Base-by-base conservation (phyloP, 2,329 filamentous ascomycete species). In the Xenosphaeropsis pyriputrescens region DNA sequence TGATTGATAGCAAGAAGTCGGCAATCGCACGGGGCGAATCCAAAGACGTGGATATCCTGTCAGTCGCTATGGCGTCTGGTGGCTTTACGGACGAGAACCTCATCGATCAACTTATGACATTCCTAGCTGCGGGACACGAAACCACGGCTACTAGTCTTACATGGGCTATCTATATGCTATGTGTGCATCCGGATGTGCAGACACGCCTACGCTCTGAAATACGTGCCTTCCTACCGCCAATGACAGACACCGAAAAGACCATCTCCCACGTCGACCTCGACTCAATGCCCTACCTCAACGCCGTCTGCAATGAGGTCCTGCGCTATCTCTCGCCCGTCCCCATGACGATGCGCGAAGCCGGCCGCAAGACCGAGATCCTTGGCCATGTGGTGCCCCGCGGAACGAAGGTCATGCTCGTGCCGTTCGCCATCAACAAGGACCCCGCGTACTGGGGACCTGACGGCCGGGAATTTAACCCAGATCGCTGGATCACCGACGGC, bases 81-180 rank as follows among this genome's bases (percentile, higher is more conserved):
- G 74, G 67, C 5, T 91, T 93, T 58, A 70, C 62, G 11, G 83
- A 91, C 44, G 80, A 85, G 35, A 75, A 85, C 42, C 70, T 93
- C n/a, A 72, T 85, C 29, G 81, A 91, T 55, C 85, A 93, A 58
- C 71, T 91, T 53, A 91, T 93, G 83, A 93, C 84, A 0, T 91
- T 93, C 62, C 70, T 93, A 5, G 80, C 79, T 1, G 85, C 85
- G 0, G 79, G 79, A 16, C 84, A 89, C 55, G 82, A 89, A 59
- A 89, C 84, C 1, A 88, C 82, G 0, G 75, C 84, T 1, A 70
- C 76, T 1, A 69, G 82, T 14, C 65, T 91, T 52, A 80, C 77
- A n/a, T 89, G 82, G 80, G 71, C 78, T 3, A 58, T 76, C 6
- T 83, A 85, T 52, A 61, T 79, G 32, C 68, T 91, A n/a, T 72